Evolutionary conservation across 768 basidiomycete species (phyloP).

Genomic region (Grammothele lineata): DNA sequence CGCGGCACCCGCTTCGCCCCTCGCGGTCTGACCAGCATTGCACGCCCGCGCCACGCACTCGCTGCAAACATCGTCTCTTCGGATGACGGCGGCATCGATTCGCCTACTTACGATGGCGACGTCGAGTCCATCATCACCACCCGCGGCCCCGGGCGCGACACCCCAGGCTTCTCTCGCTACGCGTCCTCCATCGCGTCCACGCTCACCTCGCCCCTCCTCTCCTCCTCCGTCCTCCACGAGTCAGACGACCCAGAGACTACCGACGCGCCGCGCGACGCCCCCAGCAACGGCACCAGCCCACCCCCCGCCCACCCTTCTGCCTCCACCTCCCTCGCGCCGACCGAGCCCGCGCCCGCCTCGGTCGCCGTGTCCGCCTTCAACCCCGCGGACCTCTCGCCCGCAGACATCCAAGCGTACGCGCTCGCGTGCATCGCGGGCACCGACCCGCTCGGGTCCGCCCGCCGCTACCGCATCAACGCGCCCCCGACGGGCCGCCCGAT

Average conservation of each 20-base stretch:
- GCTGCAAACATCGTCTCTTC: conserved; percentile 44
- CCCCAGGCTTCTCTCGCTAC: conserved; percentile 16
- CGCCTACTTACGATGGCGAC: conserved; percentile 89
- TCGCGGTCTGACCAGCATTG: not conserved
- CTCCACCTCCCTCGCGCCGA: conserved; percentile 12
- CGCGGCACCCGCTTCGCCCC: conserved; percentile 16
- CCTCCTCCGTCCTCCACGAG: conserved; percentile 9
- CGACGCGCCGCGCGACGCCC: not conserved
- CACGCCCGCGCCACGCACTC: conserved; percentile 17
- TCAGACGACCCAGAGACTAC: conserved; percentile 10
- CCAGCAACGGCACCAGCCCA: conserved; percentile 1
- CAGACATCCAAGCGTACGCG: conserved; percentile 80
- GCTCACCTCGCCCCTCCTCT: conserved; percentile 11
- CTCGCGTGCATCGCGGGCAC: conserved; percentile 71
- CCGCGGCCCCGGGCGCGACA: conserved; percentile 32
- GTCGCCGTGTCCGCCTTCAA: conserved; percentile 40
- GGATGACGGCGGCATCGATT: conserved; percentile 75
- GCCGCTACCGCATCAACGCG: conserved; percentile 76
- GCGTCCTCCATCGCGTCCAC: conserved; percentile 21
- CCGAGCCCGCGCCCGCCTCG: conserved; percentile 20
- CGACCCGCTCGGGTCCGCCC: conserved; percentile 32
- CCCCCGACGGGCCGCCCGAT: conserved; percentile 79
- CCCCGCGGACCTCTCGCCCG: conserved; percentile 61
- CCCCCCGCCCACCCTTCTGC: not conserved
- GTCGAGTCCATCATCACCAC: conserved; percentile 74